Evolutionary conservation across 2,329 filamentous ascomycete species (phyloP), one percentile per base, ranked within the genome.

Genomic region (Alternaria panax): DNA sequence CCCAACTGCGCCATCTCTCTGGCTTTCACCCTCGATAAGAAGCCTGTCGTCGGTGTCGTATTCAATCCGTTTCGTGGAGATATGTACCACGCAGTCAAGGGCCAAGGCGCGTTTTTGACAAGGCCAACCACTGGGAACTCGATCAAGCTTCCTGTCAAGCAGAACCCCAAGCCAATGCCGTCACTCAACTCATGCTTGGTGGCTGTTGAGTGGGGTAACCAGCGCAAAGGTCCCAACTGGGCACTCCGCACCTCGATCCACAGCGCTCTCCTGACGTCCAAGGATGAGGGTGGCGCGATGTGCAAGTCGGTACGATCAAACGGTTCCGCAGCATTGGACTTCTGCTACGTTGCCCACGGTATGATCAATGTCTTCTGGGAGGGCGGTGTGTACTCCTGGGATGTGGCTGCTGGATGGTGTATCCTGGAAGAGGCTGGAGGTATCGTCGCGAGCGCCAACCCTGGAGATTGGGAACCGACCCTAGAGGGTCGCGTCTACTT

Each of bases 371-470:
- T 65, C 0, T 79, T 77, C 53, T 79, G 76, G 76, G 77, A 79
- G 56, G 75, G 71, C 4, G 76, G 76, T 0, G 72, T 73, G 5
- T 77, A 68, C 66, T 58, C 71, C 6, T 79, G 77, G 77, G 77
- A 79, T 40, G 68, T 79, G 3, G 69, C 66, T 7, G 77, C 76
- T 6, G 77, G 77, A 1, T 79, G 76, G 76, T 60, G 71, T n/a
- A 76, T 79, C 22, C 62, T 79, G 0, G 69, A 78, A 48, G 77
- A 79, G 54, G 75, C 77, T 7, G 76, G 77, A 1, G 77, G 77
- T 0, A 67, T 78, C 12, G 72, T 79, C 1, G 75, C 71, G 1
- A 71, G 68, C 14, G 74, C 75, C 0, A 79, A 79, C 38, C 76
- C 76, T 4, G 72, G 72, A 3, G 63, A 75, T 22, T 79, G 77